A percentile compares a stretch with the other conserved stretches of the same genome.
These are phyloP conservation scores for Chrysopogon serrulatus DNA, from an alignment of 176 grass and related monocot genomes.

Conservation along the genomic window DNA sequence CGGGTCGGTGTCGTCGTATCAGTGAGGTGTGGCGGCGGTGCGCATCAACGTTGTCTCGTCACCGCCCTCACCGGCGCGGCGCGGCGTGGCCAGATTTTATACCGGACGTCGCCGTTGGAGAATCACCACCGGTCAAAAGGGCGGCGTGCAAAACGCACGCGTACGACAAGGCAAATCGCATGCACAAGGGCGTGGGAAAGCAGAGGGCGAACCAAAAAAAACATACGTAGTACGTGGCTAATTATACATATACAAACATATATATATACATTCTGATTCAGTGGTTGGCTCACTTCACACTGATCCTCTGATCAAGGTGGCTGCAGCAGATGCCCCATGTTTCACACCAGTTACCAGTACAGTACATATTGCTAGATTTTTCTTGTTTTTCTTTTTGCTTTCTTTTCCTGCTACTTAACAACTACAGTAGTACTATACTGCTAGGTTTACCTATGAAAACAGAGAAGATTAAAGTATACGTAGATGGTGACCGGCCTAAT, in stretches of 20 bases:
- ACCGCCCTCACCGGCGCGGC: too few species aligned
- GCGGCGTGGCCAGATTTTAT: not conserved
- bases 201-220: not conserved
- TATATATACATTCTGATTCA: not conserved
- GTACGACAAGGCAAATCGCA: not conserved
- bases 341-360: slow-evolving; percentile 16
- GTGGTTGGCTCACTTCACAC: not conserved
- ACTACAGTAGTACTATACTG: not conserved
- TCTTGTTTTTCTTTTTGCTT: not conserved
- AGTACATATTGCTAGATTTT: not conserved
- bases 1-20: not conserved
- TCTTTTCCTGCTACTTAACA: not conserved
- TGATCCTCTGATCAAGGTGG: slow-evolving; percentile 5
- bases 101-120: not conserved
- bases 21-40: not conserved
- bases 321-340: not conserved
- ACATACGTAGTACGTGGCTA: not conserved
- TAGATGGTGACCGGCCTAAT: not conserved
- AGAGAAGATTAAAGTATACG: not conserved
- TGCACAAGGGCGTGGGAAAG: not conserved
- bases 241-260: not conserved
- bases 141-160: not conserved
- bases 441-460: not conserved
- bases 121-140: not conserved
- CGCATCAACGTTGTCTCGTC: not conserved